Evolutionary conservation across 1,284 basidiomycete species (phyloP), one percentile per base, ranked within the genome.

Genomic region (Apiotrichum veenhuisii): DNA sequence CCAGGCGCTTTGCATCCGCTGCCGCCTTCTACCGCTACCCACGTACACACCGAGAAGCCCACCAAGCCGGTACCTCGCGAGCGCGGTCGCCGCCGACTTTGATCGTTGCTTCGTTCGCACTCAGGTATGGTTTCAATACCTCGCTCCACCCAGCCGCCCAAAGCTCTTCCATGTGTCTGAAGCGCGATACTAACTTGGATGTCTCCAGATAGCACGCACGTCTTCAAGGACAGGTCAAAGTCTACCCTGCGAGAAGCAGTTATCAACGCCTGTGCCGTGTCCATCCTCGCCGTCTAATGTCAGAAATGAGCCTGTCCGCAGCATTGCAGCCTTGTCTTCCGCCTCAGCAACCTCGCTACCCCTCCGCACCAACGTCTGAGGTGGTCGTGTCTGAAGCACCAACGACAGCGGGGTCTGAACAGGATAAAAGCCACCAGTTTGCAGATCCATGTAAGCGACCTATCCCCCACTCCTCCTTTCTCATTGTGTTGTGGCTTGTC

Each of bases 361-460:
- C 20, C 1, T 41, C 40, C 40, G 40, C 40, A 41, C 40, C 40
- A 41, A 30, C 30, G 7, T 30, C 30, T 12, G 20, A 41, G 20
- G n/a, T 20, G n/a, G 8, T 20, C 5, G 18, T 41, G n/a, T 20
- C 11, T 11, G 44, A 46, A 11, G 27, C 44, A 11, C 15, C n/a
- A 14, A 12, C 7, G 30, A 20, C 44, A 10, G n/a, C 44, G 33
- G 27, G 9, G 9, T 25, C 42, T 7, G 25, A 27, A 12, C 23
- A 17, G 10, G n/a, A 46, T 46, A 46, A 46, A 46, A 46, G 44
- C 44, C 44, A 46, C 44, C 44, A 46, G 5, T 12, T 46, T 15
- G 18, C 44, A 20, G 44, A 33, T 33, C 7, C 27, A 22, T 46
- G 44, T 46, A 22, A 20, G 44, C 27, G 2, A 18, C 18, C 10